Percentiles rank a stretch among this genome's conserved stretches.
Evolutionary conservation across 2,329 filamentous ascomycete genomes (phyloP).

Genomic region (Trichoderma sp.): DNA sequence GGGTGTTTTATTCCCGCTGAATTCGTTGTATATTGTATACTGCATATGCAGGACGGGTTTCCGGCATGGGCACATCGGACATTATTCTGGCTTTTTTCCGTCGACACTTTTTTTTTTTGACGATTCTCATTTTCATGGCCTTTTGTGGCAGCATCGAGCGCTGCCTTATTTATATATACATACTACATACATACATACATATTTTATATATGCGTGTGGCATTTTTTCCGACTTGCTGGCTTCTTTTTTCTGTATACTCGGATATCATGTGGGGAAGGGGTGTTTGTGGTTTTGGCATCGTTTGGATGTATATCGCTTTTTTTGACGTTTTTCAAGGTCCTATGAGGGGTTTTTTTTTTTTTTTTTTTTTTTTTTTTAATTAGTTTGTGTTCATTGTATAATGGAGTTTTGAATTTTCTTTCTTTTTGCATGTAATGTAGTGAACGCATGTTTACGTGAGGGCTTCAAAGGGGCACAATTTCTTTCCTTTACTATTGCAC

Average conservation of each 20-base stretch:
- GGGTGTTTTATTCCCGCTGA: not conserved
- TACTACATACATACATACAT: not conserved
- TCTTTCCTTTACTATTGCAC: not conserved
- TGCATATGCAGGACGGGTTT: not conserved
- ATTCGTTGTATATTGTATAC: not conserved
- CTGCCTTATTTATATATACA: not conserved
- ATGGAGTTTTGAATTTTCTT: not conserved
- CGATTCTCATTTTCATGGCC: not conserved
- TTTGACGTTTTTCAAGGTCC: not conserved
- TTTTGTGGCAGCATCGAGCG: not conserved
- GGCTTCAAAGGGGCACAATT: not conserved
- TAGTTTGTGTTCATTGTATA: not conserved
- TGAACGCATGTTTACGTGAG: not conserved
- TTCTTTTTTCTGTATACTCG: not conserved
- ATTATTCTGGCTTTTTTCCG: not conserved
- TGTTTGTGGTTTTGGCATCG: not conserved
- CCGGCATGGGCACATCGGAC: not conserved
- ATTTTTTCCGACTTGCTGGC: not conserved
- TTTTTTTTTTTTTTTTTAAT: not conserved
- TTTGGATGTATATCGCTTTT: not conserved
- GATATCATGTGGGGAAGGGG: not conserved
- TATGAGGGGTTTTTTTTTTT: not conserved
- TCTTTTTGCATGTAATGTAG: slow-evolving; percentile 3
- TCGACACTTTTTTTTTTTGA: not conserved
- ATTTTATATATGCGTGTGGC: not conserved